These are phyloP conservation scores for Coffea eugenioides DNA, from an alignment of 257 asterid species.

Conservation along the genomic window DNA sequence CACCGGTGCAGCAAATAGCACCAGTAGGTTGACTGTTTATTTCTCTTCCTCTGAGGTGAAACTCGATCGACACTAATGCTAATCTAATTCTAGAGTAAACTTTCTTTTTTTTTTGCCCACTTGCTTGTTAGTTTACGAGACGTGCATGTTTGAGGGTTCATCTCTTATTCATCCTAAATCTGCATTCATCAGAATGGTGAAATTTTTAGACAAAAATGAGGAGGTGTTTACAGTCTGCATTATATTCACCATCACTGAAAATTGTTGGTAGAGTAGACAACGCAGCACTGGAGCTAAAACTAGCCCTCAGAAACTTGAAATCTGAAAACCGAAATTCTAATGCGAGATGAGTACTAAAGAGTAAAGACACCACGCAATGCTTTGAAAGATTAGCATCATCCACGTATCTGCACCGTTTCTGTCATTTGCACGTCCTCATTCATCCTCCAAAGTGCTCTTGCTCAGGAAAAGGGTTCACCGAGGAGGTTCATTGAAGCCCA, in stretches of 20 bases:
- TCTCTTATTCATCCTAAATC: neutral
- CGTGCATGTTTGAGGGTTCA: neutral
- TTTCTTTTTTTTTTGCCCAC: neutral
- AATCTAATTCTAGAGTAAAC: neutral
- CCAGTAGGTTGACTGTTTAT: neutral
- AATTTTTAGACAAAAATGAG: neutral
- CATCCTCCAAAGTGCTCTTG: neutral
- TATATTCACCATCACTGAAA: too few relatives aligned
- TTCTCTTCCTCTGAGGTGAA: neutral
- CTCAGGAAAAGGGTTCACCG: neutral
- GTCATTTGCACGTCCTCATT: neutral
- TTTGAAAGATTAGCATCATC: neutral
- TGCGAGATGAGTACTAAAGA: neutral
- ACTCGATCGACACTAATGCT: neutral
- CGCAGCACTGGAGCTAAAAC: too few relatives aligned
- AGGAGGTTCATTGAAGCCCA: neutral
- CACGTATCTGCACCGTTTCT: conserved; percentile 2
- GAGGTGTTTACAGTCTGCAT: too few relatives aligned
- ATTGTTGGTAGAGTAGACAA: too few relatives aligned
- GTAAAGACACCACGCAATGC: neutral
- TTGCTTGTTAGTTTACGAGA: neutral
- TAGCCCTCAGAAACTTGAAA: neutral
- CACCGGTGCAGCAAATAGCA: neutral
- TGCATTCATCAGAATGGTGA: neutral
- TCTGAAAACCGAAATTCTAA: neutral